A percentile compares a stretch with the other conserved stretches of the same genome.
These are phyloP conservation scores for Exophiala oligosperma DNA, from an alignment of 2,329 filamentous ascomycete genomes.

Conservation along the genomic window DNA sequence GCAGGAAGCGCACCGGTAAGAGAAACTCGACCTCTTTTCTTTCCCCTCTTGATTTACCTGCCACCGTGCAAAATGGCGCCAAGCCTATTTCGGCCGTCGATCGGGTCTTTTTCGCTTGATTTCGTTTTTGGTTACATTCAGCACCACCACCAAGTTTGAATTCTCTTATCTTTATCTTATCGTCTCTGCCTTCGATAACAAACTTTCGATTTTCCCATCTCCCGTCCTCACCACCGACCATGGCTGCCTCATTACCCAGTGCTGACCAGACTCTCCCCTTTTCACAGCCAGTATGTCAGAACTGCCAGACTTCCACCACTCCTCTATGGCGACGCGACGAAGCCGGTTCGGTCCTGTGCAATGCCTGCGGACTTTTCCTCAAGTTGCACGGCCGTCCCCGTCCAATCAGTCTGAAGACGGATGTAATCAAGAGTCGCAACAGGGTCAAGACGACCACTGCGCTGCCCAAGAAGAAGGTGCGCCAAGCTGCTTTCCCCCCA, in stretches of 20 bases:
- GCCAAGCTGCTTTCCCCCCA: conserved; percentile 21
- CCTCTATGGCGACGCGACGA: conserved; percentile 98
- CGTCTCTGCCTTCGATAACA: conserved; percentile 11
- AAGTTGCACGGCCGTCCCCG: conserved; percentile 93
- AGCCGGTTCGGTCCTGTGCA: conserved; percentile 92
- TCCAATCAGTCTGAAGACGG: conserved; percentile 95
- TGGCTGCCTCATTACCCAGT: conserved; percentile 44
- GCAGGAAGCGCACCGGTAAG: conserved; percentile 40
- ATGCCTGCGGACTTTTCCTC: conserved; percentile 94
- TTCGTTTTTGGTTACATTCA: background rate
- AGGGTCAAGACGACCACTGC: conserved; percentile 86
- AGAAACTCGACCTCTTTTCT: conserved; percentile 20
- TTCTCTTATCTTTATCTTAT: conserved; percentile 11
- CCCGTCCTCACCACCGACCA: conserved; percentile 24
- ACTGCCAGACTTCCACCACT: conserved; percentile 93
- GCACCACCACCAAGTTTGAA: background rate
- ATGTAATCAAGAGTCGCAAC: conserved; percentile 99
- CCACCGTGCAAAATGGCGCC: background rate
- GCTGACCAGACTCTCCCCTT: conserved; percentile 56
- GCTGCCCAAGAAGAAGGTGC: conserved; percentile 80
- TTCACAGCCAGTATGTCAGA: conserved; percentile 92
- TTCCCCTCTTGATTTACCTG: conserved; percentile 31
- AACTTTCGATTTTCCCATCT: background rate
- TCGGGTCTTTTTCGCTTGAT: background rate
- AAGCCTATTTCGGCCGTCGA: background rate